Percentiles rank a stretch among this genome's conserved stretches.
Evolutionary conservation across 2,329 filamentous ascomycete genomes (phyloP).

Genomic region (Cytospora mali): DNA sequence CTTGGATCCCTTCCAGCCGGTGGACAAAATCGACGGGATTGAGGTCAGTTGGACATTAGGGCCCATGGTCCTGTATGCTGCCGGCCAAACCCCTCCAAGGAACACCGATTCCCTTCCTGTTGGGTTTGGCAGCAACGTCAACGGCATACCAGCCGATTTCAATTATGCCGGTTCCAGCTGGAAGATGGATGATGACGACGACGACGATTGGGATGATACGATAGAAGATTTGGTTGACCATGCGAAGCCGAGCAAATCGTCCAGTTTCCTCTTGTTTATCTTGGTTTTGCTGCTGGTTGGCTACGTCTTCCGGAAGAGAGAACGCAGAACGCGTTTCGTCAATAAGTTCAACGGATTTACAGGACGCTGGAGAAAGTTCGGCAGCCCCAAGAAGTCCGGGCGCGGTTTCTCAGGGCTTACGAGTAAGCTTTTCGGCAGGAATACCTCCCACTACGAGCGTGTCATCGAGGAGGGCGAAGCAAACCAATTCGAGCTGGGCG

Average conservation of each 20-base stretch:
- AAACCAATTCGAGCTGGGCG: constrained; percentile 76
- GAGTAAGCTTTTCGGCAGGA: constrained; percentile 67
- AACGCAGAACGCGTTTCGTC: constrained; percentile 67
- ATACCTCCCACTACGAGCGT: constrained; percentile 70
- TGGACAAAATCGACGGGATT: constrained; percentile 86
- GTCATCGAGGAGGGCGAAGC: constrained; percentile 80
- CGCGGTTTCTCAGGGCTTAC: constrained; percentile 53
- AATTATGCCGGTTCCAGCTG: constrained; percentile 72
- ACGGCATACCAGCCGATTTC: constrained; percentile 72
- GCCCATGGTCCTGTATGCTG: constrained; percentile 93
- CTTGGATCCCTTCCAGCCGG: constrained; percentile 84
- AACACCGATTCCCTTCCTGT: constrained; percentile 69
- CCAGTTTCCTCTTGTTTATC: constrained; percentile 77
- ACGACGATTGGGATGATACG: constrained; percentile 57
- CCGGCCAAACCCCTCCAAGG: constrained; percentile 77
- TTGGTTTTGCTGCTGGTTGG: constrained; percentile 68
- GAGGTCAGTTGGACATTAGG: constrained; percentile 98
- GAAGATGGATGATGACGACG: constrained; percentile 47
- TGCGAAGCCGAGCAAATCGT: constrained; percentile 68
- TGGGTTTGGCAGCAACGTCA: constrained; percentile 87
- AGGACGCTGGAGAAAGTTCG: constrained; percentile 44
- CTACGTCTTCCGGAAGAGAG: constrained; percentile 79
- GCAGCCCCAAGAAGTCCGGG: constrained; percentile 50
- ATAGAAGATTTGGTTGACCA: constrained; percentile 65
- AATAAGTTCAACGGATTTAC: constrained; percentile 52